These are phyloP conservation scores for Nepenthes gracilis DNA, from an alignment of 148 eudicot species.

Conservation along the genomic window DNA sequence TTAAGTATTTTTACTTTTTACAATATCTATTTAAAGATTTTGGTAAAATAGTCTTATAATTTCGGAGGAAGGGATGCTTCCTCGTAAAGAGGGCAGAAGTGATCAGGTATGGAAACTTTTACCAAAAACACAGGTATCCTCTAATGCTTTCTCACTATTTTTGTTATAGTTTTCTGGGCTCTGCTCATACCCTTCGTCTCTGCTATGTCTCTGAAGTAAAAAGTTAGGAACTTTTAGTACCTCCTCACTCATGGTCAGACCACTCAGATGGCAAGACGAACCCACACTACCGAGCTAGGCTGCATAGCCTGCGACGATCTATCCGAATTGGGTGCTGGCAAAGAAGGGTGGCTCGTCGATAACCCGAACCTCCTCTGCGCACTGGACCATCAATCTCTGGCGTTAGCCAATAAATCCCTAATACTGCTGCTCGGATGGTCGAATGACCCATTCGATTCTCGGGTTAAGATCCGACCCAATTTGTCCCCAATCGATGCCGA, in stretches of 20 bases:
- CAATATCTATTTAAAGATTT: too few species aligned
- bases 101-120: too few species aligned
- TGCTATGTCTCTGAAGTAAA: too few species aligned
- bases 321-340: slow-evolving; percentile 66
- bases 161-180: too few species aligned
- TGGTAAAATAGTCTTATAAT: too few species aligned
- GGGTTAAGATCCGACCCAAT: slow-evolving; percentile 64
- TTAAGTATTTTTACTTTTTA: too few species aligned
- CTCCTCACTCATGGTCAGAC: slow-evolving; percentile 7
- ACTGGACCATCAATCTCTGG: slow-evolving; percentile 66
- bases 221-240: too few species aligned
- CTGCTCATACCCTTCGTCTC: too few species aligned
- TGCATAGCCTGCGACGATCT: slow-evolving; percentile 61
- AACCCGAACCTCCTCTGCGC: slow-evolving; percentile 52
- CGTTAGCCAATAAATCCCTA: slow-evolving; percentile 50
- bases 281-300: slow-evolving; percentile 48
- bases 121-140: too few species aligned
- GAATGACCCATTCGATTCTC: slow-evolving; percentile 9
- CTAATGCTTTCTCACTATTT: too few species aligned
- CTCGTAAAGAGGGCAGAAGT: too few species aligned
- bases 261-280: slow-evolving; percentile 44
- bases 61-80: too few species aligned
- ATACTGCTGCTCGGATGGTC: slow-evolving; percentile 64
- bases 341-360: slow-evolving; percentile 63
- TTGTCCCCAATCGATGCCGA: slow-evolving; percentile 78